A percentile compares a stretch with the other conserved stretches of the same genome.
Evolutionary conservation across 2,329 filamentous ascomycete species (phyloP).

Genomic region (Talaromyces marneffei): DNA sequence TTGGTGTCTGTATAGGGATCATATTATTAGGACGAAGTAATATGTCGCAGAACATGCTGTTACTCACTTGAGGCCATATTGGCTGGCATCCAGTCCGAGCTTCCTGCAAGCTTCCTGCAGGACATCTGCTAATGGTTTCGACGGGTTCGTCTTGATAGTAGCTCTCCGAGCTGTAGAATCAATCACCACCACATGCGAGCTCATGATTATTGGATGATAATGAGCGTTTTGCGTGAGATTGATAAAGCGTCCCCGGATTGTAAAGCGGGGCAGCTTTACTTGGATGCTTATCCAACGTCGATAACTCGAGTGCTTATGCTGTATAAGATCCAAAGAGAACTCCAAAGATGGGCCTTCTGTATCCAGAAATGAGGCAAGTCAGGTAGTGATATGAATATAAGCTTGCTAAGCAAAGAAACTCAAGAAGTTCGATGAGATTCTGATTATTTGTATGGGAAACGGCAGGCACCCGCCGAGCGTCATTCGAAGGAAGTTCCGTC

Average conservation of each 20-base stretch:
- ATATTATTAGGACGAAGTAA: slow-evolving; percentile 11
- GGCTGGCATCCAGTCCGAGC: slow-evolving; percentile 64
- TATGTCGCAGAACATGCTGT: background rate
- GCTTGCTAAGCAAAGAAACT: background rate
- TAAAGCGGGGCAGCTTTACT: slow-evolving; percentile 20
- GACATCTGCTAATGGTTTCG: slow-evolving; percentile 76
- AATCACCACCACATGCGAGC: slow-evolving; percentile 82
- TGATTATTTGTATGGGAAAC: slow-evolving; percentile 23
- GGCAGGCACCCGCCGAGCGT: slow-evolving; percentile 28
- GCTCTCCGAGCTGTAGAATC: slow-evolving; percentile 71
- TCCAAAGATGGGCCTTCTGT: background rate
- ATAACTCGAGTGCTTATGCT: background rate
- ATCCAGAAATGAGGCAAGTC: background rate
- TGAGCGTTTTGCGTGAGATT: background rate
- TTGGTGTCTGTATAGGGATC: slow-evolving; percentile 54
- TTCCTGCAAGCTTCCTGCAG: slow-evolving; percentile 82
- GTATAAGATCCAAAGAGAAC: background rate
- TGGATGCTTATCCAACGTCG: background rate
- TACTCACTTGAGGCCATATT: slow-evolving; percentile 72
- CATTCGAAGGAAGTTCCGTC: slow-evolving; percentile 18
- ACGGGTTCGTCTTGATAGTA: slow-evolving; percentile 75
- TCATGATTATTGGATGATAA: slow-evolving; percentile 51
- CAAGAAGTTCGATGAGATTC: slow-evolving; percentile 15
- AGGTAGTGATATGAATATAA: background rate
- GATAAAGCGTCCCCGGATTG: slow-evolving; percentile 9